Evolutionary conservation across 305 asterid genomes (phyloP).

Genomic region (Lippia alba): DNA sequence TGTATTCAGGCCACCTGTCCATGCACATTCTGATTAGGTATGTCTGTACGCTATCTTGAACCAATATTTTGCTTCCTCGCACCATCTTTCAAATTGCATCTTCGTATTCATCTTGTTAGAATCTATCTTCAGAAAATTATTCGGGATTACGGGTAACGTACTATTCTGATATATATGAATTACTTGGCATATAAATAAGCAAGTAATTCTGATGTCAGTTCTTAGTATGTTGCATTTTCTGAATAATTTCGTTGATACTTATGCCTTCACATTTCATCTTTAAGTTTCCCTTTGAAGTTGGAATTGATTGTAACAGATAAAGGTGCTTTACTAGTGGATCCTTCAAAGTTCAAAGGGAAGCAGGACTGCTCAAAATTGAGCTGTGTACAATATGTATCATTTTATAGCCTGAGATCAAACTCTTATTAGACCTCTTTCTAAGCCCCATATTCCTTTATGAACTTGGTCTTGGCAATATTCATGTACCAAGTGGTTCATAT

Average conservation of each 20-base stretch:
- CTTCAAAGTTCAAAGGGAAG: neutral
- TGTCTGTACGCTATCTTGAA: neutral
- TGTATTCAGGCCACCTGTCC: neutral
- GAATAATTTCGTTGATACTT: neutral
- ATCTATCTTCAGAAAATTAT: no score
- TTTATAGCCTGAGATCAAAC: neutral
- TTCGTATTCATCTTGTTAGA: neutral
- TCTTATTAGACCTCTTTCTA: neutral
- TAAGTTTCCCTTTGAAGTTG: neutral
- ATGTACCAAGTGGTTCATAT: no score
- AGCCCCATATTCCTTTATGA: neutral
- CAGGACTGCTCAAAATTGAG: neutral
- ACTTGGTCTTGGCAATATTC: neutral
- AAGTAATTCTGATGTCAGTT: no score
- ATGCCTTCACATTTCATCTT: neutral
- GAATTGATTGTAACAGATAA: neutral
- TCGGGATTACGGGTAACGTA: no score
- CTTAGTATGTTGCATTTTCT: neutral
- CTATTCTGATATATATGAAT: no score
- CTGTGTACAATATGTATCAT: neutral
- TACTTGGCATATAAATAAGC: no score
- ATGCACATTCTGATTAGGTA: slow-evolving; percentile 6
- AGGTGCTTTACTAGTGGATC: no score
- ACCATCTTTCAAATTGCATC: neutral
- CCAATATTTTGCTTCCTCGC: neutral